These are phyloP conservation scores for Macrolepiota dolichaula DNA, from an alignment of 768 basidiomycete genomes.

Conservation along the genomic window DNA sequence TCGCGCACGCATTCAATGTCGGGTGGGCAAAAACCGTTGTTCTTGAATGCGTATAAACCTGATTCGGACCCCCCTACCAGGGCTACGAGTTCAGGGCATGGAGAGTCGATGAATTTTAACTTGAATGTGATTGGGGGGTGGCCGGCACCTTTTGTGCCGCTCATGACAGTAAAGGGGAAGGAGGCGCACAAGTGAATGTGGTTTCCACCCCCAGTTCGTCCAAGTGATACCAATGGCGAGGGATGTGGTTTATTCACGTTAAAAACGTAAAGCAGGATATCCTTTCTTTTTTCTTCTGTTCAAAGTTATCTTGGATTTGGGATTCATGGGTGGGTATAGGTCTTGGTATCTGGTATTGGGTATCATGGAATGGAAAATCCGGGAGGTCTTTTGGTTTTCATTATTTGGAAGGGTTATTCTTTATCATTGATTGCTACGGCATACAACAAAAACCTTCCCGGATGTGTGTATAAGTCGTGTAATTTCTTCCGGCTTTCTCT, in stretches of 20 bases:
- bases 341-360: too few relatives aligned
- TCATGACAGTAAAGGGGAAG: background rate
- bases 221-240: background rate
- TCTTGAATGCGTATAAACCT: background rate
- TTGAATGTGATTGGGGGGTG: background rate
- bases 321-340: too few relatives aligned
- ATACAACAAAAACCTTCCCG: too few relatives aligned
- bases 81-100: background rate
- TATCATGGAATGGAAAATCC: too few relatives aligned
- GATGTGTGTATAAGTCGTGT: too few relatives aligned
- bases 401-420: too few relatives aligned
- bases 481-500: too few relatives aligned
- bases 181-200: background rate
- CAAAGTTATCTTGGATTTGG: too few relatives aligned
- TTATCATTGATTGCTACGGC: too few relatives aligned
- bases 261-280: too few relatives aligned
- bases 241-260: background rate
- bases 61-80: slow-evolving; percentile 2
- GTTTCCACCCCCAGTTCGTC: background rate
- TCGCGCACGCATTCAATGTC: slow-evolving; percentile 10
- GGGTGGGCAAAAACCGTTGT: slow-evolving; percentile 2
- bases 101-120: background rate
- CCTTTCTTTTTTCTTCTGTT: too few relatives aligned
- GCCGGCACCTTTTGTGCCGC: background rate
- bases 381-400: too few relatives aligned